A percentile compares a stretch with the other conserved stretches of the same genome.
phyloP scores from a whole-genome alignment of 495 filamentous ascomycete species.

The Neurospora sp. region DNA sequence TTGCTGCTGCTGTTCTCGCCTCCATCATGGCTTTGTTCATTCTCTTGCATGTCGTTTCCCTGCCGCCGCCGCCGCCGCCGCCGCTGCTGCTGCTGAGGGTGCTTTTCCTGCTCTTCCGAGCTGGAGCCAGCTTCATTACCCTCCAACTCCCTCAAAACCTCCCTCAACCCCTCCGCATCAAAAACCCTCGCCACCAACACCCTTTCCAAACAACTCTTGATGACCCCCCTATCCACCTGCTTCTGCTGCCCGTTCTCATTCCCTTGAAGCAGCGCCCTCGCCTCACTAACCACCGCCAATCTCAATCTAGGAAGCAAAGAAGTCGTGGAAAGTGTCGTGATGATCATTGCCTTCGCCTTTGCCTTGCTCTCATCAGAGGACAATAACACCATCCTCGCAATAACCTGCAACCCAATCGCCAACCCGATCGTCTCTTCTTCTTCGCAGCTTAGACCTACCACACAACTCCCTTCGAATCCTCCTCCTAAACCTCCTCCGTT shows the following conservation, averaged over 20 bases:
- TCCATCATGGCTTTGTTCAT: not conserved
- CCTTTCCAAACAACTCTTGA: constrained; percentile 33
- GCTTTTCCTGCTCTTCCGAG: not conserved
- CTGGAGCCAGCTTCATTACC: too few species aligned
- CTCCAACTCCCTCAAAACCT: constrained; percentile 40
- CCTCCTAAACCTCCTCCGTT: not conserved
- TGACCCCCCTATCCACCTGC: constrained; percentile 1
- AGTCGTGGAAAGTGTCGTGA: constrained; percentile 25
- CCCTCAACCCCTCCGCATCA: constrained; percentile 47
- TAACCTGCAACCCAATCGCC: constrained; percentile 19
- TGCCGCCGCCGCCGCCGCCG: not conserved
- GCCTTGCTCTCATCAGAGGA: not conserved
- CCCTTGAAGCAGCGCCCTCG: constrained; percentile 1
- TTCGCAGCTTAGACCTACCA: constrained; percentile 40
- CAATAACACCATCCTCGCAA: not conserved
- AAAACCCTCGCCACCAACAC: constrained; percentile 49
- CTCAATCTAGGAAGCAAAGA: constrained; percentile 25
- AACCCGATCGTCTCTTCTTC: constrained; percentile 26
- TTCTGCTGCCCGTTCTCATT: constrained; percentile 1
- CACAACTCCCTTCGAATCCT: constrained; percentile 17
- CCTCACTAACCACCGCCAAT: constrained; percentile 20
- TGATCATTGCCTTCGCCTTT: constrained; percentile 16
- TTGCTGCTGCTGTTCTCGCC: not conserved
- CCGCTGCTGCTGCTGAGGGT: not conserved
- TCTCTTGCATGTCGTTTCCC: not conserved